Conservation (phyloP, 345 rosid species). For the Lepidium didymum region DNA sequence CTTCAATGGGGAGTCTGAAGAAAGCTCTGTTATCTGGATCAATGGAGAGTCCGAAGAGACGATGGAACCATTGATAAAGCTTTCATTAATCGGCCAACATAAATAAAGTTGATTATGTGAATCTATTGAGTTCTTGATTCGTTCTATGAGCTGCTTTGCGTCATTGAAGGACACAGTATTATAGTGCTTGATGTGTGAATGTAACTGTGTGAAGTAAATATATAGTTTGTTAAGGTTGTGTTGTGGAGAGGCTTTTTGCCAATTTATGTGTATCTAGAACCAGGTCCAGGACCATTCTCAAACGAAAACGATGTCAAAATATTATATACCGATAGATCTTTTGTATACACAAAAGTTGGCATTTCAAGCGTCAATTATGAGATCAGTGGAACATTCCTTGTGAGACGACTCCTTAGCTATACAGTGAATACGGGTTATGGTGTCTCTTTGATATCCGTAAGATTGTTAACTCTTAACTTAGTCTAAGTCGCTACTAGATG, state of each 20-base stretch:
- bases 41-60: constrained; percentile 7
- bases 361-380: constrained; percentile 1
- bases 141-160: constrained; percentile 4
- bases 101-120: constrained; percentile 2
- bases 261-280: background rate
- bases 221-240: background rate
- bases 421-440: constrained; percentile 24
- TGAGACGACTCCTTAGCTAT: constrained; percentile 19
- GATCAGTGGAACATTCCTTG: constrained; percentile 5
- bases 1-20: constrained; percentile 19
- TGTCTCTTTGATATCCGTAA: constrained; percentile 6
- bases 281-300: background rate
- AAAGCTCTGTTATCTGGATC: constrained; percentile 15
- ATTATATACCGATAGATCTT: constrained; percentile 13
- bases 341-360: constrained; percentile 12
- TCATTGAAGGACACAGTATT: constrained; percentile 4
- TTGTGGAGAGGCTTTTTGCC: background rate
- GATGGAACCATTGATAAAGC: constrained; percentile 6
- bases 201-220: background rate
- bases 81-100: background rate
- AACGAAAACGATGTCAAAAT: background rate
- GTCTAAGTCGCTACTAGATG: constrained; percentile 41
- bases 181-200: constrained; percentile 16
- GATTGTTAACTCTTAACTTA: constrained; percentile 19
- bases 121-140: background rate